These are phyloP conservation scores for Penicillium thymicola DNA, from an alignment of 2,329 filamentous ascomycete genomes.

Conservation along the genomic window DNA sequence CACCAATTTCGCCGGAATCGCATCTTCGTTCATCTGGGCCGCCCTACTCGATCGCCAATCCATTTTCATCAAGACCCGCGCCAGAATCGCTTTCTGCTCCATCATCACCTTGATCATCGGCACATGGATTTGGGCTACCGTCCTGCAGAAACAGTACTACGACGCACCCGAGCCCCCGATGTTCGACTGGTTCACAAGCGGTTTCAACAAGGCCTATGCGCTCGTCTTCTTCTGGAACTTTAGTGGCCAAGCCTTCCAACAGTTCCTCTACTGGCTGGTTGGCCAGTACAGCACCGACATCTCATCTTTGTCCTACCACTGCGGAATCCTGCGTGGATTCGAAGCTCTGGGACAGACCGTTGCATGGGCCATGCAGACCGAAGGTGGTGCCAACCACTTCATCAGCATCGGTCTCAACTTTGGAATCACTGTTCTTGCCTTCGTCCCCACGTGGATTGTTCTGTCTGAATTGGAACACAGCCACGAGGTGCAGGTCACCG, in stretches of 20 bases:
- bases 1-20: slow-evolving; percentile 24
- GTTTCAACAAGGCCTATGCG: slow-evolving; percentile 22
- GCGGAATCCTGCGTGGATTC: slow-evolving; percentile 24
- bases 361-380: slow-evolving; percentile 26
- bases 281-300: slow-evolving; percentile 26
- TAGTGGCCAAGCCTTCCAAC: slow-evolving; percentile 24
- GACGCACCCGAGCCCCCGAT: slow-evolving; percentile 15
- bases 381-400: slow-evolving; percentile 23
- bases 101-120: slow-evolving; percentile 18
- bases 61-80: slow-evolving; percentile 25
- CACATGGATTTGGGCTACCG: slow-evolving; percentile 25
- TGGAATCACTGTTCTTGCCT: slow-evolving; percentile 21
- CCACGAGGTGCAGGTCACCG: slow-evolving; percentile 23
- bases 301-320: slow-evolving; percentile 24
- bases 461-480: slow-evolving; percentile 23
- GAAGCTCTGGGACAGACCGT: slow-evolving; percentile 25
- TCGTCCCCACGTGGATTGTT: slow-evolving; percentile 25
- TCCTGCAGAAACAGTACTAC: slow-evolving; percentile 25
- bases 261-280: slow-evolving; percentile 27
- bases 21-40: slow-evolving; percentile 19
- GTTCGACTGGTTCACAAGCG: slow-evolving; percentile 24
- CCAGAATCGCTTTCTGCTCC: slow-evolving; percentile 18
- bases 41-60: slow-evolving; percentile 22
- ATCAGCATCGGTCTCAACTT: slow-evolving; percentile 27
- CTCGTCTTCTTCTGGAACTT: slow-evolving; percentile 26